Evolutionary conservation across 345 rosid species (phyloP).

Genomic region (Populus simonii): DNA sequence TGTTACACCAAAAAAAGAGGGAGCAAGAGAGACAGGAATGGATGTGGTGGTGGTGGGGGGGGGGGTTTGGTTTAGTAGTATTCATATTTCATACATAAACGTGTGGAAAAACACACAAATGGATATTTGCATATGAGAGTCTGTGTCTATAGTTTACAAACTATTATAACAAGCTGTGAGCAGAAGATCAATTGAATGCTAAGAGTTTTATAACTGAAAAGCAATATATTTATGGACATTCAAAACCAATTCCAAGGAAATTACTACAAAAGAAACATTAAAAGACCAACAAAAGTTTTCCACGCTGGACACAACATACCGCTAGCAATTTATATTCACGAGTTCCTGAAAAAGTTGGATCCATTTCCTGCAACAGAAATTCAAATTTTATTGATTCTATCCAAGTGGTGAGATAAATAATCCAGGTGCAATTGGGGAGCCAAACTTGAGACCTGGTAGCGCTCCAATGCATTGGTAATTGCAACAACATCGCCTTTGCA

Average conservation of each 20-base stretch:
- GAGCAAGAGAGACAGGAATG: too few relatives aligned
- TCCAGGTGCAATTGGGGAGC: slow-evolving; percentile 9
- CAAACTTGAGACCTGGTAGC: slow-evolving; percentile 64
- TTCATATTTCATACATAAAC: not conserved
- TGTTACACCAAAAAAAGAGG: not conserved
- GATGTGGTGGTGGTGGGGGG: not conserved
- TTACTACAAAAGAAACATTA: not conserved
- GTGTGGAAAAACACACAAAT: not conserved
- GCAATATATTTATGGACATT: not conserved
- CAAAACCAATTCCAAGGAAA: not conserved
- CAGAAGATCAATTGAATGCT: not conserved
- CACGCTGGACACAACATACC: slow-evolving; percentile 35
- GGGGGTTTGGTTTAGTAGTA: not conserved
- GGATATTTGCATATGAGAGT: not conserved
- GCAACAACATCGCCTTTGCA: slow-evolving; percentile 91
- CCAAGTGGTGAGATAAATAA: not conserved
- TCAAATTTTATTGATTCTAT: slow-evolving; percentile 4
- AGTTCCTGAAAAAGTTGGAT: slow-evolving; percentile 95
- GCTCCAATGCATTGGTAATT: slow-evolving; percentile 82
- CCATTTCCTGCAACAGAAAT: slow-evolving; percentile 65
- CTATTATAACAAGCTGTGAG: not conserved
- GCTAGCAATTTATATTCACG: slow-evolving; percentile 71
- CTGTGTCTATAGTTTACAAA: not conserved
- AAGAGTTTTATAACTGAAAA: not conserved
- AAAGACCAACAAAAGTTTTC: not conserved